phyloP scores from a whole-genome alignment of 768 basidiomycete genomes.

The Russula dissimulans region DNA sequence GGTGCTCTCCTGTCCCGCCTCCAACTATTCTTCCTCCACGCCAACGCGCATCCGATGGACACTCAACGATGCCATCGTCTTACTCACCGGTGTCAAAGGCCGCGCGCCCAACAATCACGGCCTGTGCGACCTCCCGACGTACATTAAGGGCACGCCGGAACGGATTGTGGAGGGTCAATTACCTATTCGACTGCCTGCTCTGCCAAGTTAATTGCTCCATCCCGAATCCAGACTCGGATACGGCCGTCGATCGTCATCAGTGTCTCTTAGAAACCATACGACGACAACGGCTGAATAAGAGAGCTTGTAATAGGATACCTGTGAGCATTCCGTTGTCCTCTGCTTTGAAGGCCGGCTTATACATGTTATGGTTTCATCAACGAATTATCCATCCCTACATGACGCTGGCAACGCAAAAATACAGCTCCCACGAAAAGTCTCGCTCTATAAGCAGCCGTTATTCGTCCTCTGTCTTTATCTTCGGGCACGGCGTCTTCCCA shows the following conservation, averaged over 20 bases:
- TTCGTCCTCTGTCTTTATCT: too few relatives aligned
- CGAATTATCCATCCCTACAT: too few relatives aligned
- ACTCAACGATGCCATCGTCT: conserved; percentile 42
- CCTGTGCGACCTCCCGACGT: conserved; percentile 33
- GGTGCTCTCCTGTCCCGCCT: conserved; percentile 34
- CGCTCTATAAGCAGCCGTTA: too few relatives aligned
- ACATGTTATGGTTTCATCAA: too few relatives aligned
- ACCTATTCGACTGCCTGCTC: conserved; percentile 35
- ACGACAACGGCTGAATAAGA: too few relatives aligned
- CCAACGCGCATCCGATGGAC: conserved; percentile 36
- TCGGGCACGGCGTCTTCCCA: too few relatives aligned
- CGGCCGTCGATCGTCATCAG: conserved; percentile 29
- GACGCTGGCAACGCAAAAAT: too few relatives aligned
- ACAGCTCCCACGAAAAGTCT: too few relatives aligned
- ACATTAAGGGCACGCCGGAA: conserved; percentile 30
- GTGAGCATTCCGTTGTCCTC: too few relatives aligned
- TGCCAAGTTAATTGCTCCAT: conserved; percentile 41
- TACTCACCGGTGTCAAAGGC: conserved; percentile 35
- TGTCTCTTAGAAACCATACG: background rate
- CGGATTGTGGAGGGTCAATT: conserved; percentile 35
- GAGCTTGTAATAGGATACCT: too few relatives aligned
- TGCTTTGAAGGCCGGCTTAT: too few relatives aligned
- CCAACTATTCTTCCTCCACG: conserved; percentile 13
- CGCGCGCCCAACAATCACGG: conserved; percentile 35
- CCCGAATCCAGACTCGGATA: conserved; percentile 34